phyloP scores from a whole-genome alignment of 257 asterid genomes.

The Schizonepeta tenuifolia region DNA sequence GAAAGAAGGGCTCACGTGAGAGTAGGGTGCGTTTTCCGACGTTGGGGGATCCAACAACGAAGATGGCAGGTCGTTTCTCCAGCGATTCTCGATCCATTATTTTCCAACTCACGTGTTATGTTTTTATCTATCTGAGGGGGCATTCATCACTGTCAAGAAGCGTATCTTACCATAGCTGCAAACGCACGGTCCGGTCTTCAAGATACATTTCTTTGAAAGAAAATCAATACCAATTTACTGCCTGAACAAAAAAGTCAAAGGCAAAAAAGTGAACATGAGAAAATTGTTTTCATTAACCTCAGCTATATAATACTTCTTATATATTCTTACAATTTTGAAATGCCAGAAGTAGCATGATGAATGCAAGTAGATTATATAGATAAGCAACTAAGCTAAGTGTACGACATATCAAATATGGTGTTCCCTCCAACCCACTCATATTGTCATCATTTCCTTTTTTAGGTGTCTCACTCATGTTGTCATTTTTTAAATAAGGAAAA shows the following conservation, averaged over 20 bases:
- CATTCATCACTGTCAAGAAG: slow-evolving; percentile 32
- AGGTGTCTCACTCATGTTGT: no score
- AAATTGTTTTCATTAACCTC: background rate
- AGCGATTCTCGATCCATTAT: slow-evolving; percentile 51
- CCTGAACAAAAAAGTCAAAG: slow-evolving; percentile 60
- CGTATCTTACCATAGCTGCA: slow-evolving; percentile 83
- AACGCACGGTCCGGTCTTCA: slow-evolving; percentile 91
- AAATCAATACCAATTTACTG: slow-evolving; percentile 96
- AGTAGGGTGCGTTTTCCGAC: slow-evolving; percentile 92
- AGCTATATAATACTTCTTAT: background rate
- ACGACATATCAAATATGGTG: slow-evolving; percentile 9
- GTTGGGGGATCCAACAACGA: slow-evolving; percentile 74
- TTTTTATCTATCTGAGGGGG: slow-evolving; percentile 9
- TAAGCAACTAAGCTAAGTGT: background rate
- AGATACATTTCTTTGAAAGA: slow-evolving; percentile 91
- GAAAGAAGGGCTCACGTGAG: slow-evolving; percentile 57
- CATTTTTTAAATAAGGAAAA: no score
- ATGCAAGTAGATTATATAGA: slow-evolving; percentile 13
- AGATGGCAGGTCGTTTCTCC: slow-evolving; percentile 73
- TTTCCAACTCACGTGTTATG: background rate
- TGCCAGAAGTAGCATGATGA: slow-evolving; percentile 2
- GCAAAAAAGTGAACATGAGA: slow-evolving; percentile 19
- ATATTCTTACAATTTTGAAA: background rate
- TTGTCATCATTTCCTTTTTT: no score
- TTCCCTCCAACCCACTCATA: no score